Evolutionary conservation across 192 early-diverging fungal genomes (phyloP).

Genomic region (Mortierella hygrophila): DNA sequence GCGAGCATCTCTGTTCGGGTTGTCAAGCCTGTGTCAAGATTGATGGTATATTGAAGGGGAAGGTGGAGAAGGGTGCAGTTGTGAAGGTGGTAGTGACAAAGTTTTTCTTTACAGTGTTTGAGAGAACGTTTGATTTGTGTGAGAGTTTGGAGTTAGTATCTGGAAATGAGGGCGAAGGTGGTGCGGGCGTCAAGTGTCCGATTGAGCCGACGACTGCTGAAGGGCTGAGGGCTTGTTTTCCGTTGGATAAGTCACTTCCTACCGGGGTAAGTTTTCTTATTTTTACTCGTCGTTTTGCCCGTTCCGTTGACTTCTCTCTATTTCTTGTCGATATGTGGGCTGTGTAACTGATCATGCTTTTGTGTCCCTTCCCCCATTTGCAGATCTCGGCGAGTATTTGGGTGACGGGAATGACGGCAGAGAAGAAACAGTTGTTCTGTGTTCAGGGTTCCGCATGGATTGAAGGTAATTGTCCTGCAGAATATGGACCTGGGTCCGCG

Average conservation of each 20-base stretch:
- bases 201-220: not conserved
- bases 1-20: constrained; percentile 8
- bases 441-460: constrained; percentile 13
- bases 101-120: constrained; percentile 16
- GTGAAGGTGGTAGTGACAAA: constrained; percentile 6
- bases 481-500: constrained; percentile 1
- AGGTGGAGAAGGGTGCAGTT: constrained; percentile 7
- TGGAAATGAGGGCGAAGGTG: not conserved
- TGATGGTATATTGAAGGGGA: not conserved
- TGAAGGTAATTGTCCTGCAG: constrained; percentile 14
- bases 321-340: not conserved
- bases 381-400: constrained; percentile 11
- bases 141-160: not conserved
- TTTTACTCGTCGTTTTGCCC: not conserved
- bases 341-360: not conserved
- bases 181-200: constrained; percentile 8
- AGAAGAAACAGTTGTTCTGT: constrained; percentile 16
- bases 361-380: not conserved
- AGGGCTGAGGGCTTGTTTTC: constrained; percentile 12
- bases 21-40: constrained; percentile 21
- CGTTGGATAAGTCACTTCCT: not conserved
- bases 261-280: constrained; percentile 8
- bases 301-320: not conserved
- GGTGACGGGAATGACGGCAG: not conserved
- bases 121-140: constrained; percentile 22